A percentile compares a stretch with the other conserved stretches of the same genome.
Conservation (phyloP, 768 basidiomycete species). For the Boletus coccyginus region DNA sequence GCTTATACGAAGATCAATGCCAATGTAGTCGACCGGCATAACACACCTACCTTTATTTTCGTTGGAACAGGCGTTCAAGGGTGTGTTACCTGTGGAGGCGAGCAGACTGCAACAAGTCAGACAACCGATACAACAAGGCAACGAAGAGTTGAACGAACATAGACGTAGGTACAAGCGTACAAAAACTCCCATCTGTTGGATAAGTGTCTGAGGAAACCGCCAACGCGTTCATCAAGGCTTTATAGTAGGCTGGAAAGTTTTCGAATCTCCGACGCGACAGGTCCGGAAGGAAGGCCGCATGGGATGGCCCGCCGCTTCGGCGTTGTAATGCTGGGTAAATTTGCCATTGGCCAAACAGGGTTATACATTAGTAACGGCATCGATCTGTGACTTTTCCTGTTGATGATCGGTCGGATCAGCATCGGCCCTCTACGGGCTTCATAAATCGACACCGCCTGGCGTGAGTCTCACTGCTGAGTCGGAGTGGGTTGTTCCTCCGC, state of each 20-base stretch:
- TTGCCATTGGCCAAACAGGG: constrained; percentile 20
- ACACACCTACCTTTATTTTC: constrained; percentile 14
- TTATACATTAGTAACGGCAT: background rate
- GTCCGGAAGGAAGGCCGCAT: constrained; percentile 18
- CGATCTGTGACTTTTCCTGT: constrained; percentile 2
- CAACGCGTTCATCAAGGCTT: constrained; percentile 2
- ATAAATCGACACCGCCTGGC: too few species aligned
- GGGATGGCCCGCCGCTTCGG: too few species aligned
- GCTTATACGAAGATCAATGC: constrained; percentile 12
- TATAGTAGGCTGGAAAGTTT: constrained; percentile 16
- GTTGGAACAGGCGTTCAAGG: constrained; percentile 19
- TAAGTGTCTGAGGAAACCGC: constrained; percentile 17
- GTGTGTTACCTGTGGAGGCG: constrained; percentile 29
- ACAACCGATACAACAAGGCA: background rate
- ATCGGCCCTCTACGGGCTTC: too few species aligned
- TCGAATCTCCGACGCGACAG: constrained; percentile 29
- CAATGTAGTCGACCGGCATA: background rate
- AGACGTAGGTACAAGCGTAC: constrained; percentile 28
- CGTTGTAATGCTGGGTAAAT: constrained; percentile 6
- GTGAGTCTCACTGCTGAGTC: too few species aligned
- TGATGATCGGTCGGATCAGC: constrained; percentile 10
- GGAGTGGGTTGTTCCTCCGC: too few species aligned
- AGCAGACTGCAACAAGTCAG: constrained; percentile 24
- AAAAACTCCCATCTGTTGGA: constrained; percentile 36
- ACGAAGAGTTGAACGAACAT: constrained; percentile 18